These are phyloP conservation scores for Phytophthora pseudosyringae DNA, from an alignment of 352 stramenopile species.

Conservation along the genomic window DNA sequence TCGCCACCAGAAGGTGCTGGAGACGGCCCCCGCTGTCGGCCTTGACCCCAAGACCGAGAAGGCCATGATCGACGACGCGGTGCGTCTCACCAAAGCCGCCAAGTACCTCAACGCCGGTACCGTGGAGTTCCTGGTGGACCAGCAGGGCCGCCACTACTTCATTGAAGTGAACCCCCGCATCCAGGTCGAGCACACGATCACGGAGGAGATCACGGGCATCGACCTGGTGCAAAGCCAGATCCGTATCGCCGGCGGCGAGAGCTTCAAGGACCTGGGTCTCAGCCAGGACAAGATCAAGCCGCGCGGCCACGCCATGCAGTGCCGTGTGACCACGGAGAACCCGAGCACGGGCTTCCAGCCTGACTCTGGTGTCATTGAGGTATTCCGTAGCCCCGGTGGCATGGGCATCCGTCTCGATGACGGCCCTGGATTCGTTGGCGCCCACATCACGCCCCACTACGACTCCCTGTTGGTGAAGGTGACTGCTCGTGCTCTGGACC, in stretches of 20 bases:
- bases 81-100: constrained; percentile 89
- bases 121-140: constrained; percentile 98
- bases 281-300: constrained; percentile 94
- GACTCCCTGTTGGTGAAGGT: constrained; percentile 98
- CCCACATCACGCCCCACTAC: constrained; percentile 97
- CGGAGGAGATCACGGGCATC: constrained; percentile 93
- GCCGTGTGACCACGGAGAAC: constrained; percentile 97
- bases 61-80: constrained; percentile 93
- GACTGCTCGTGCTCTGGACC: constrained; percentile 92
- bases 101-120: constrained; percentile 98
- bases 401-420: constrained; percentile 98
- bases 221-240: constrained; percentile 98
- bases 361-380: constrained; percentile 96
- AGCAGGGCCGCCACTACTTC: constrained; percentile 94
- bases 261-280: constrained; percentile 93
- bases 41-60: constrained; percentile 85
- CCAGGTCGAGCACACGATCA: constrained; percentile 96
- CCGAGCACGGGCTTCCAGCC: constrained; percentile 95
- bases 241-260: constrained; percentile 92
- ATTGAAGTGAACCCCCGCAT: constrained; percentile 99
- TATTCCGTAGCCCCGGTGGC: constrained; percentile 94
- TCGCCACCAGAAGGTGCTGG: constrained; percentile 98
- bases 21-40: constrained; percentile 93
- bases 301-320: constrained; percentile 96
- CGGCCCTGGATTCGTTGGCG: constrained; percentile 95